Conservation (phyloP, 2,329 filamentous ascomycete genomes). For the Fusarium sp. region DNA sequence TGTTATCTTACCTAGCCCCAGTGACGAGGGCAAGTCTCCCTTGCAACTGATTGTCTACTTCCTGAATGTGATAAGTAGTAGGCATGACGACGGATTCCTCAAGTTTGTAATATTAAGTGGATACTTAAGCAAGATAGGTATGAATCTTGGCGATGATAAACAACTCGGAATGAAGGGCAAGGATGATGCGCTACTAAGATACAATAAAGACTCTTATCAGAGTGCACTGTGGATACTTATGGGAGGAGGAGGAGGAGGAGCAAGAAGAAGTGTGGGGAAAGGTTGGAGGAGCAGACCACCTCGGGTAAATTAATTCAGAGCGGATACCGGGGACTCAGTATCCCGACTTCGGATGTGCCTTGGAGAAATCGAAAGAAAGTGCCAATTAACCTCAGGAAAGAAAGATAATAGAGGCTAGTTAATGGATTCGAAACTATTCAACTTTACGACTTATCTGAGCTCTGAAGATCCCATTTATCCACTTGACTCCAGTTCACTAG, state of each 20-base stretch:
- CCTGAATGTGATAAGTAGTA: conserved; percentile 21
- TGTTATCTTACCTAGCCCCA: conserved; percentile 19
- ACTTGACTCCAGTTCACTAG: no score
- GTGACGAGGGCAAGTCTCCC: conserved; percentile 36
- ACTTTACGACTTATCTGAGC: no score
- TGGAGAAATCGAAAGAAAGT: neutral
- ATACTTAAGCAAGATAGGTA: no score
- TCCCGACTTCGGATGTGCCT: neutral
- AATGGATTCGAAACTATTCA: neutral
- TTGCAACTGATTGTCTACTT: conserved; percentile 29
- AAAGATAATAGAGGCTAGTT: neutral
- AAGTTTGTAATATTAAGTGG: no score
- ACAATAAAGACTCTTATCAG: no score
- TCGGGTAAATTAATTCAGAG: neutral
- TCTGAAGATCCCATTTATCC: no score
- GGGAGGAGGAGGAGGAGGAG: no score
- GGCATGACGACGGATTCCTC: conserved; percentile 1
- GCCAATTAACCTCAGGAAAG: neutral
- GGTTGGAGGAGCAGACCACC: conserved; percentile 12
- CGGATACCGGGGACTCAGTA: neutral
- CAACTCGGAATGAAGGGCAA: no score
- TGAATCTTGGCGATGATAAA: no score
- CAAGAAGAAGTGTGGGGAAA: neutral
- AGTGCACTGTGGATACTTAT: no score
- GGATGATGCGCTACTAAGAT: no score